Conservation (phyloP, 2,329 filamentous ascomycete species). For the Xylariaceae sp. region DNA sequence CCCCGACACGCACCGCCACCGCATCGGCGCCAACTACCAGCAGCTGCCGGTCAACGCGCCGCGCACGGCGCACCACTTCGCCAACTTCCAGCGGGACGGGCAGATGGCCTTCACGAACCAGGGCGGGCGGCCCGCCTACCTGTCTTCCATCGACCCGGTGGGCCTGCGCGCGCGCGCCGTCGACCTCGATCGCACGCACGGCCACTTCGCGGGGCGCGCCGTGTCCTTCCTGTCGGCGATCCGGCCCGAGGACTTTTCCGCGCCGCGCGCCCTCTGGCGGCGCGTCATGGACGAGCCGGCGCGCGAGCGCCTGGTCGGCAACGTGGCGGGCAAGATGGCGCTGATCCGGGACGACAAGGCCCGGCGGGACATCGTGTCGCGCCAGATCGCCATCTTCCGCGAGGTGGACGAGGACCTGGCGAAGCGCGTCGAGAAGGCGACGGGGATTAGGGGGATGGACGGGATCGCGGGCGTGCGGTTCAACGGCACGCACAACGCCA, state of each 20-base stretch:
- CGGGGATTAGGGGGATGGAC: constrained; percentile 52
- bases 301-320: constrained; percentile 50
- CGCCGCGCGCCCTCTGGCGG: constrained; percentile 51
- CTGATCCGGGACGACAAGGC: constrained; percentile 46
- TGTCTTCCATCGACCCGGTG: constrained; percentile 25
- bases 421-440: constrained; percentile 51
- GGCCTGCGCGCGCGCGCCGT: constrained; percentile 26
- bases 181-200: constrained; percentile 30
- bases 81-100: constrained; percentile 68
- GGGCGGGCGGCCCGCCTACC: constrained; percentile 53
- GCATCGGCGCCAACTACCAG: constrained; percentile 51
- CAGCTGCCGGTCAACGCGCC: constrained; percentile 47
- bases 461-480: constrained; percentile 48
- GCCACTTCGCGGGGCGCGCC: constrained; percentile 30
- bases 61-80: constrained; percentile 38
- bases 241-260: constrained; percentile 33
- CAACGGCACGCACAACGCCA: constrained; percentile 55
- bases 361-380: constrained; percentile 52
- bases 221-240: constrained; percentile 31
- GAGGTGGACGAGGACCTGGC: constrained; percentile 54
- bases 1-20: constrained; percentile 55
- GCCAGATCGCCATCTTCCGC: constrained; percentile 58
- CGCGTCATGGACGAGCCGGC: constrained; percentile 53
- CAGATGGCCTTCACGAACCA: constrained; percentile 63
- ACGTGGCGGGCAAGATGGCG: constrained; percentile 54